Conservation (phyloP, 192 early-diverging fungal species). For the Diversispora eburnea region DNA sequence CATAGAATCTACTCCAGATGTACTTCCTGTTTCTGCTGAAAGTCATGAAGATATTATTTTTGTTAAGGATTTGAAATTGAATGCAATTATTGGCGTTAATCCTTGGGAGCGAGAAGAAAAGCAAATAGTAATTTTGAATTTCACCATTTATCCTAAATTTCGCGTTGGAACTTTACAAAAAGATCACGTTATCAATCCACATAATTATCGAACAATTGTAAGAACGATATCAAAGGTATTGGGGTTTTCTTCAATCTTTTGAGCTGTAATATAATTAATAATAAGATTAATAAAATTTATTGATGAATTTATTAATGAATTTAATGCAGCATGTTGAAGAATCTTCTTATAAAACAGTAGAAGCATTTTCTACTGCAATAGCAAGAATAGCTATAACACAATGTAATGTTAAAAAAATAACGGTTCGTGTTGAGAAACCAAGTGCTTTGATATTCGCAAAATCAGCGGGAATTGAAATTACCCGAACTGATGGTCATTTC, state of each 20-base stretch:
- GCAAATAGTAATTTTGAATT: conserved; percentile 79
- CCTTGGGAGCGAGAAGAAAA: conserved; percentile 95
- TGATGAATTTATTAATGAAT: neutral
- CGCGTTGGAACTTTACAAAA: conserved; percentile 34
- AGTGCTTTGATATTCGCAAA: conserved; percentile 89
- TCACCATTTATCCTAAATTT: conserved; percentile 60
- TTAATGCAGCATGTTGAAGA: conserved; percentile 68
- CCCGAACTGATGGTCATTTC: conserved; percentile 59
- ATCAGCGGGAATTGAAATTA: conserved; percentile 87
- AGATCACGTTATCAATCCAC: conserved; percentile 66
- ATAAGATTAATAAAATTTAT: too few species aligned
- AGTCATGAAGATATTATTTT: conserved; percentile 73
- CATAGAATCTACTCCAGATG: conserved; percentile 35
- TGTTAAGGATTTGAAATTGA: conserved; percentile 75
- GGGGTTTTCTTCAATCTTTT: neutral
- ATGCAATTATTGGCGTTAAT: conserved; percentile 91
- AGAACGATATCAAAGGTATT: conserved; percentile 59
- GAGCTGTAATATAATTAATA: too few species aligned
- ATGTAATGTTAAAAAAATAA: conserved; percentile 85
- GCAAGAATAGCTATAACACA: conserved; percentile 73
- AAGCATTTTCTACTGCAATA: conserved; percentile 82
- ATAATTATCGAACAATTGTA: conserved; percentile 90
- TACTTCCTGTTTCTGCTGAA: conserved; percentile 35
- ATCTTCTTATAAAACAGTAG: conserved; percentile 90
- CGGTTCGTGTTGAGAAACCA: conserved; percentile 90